Evolutionary conservation across 164 flowering plant species (phyloP), one percentile per base, ranked within the genome.

Genomic region (Dillenia turbinata): DNA sequence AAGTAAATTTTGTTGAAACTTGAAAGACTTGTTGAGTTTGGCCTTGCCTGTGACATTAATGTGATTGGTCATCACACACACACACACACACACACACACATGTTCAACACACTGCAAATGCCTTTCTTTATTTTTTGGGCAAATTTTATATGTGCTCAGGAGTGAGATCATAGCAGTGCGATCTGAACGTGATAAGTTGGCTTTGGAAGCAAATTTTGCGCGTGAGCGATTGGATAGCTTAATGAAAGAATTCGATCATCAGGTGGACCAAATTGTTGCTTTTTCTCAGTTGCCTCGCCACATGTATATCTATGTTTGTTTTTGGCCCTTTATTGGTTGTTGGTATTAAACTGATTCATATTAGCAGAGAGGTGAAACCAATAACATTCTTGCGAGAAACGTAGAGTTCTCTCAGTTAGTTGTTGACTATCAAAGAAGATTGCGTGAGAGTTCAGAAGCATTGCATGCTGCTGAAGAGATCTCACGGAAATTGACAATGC

Each of bases 331-430:
- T 19, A 7, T 46, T 57, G 12, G 47, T 26, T 26, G 5, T 26
- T 67, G 70, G 86, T 26, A 26, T 3, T 26, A 26, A 26, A 26
- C 3, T 26, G 33, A 26, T 26, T 26, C 33, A 26, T 26, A 5
- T 14, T 66, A 46, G 22, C 81, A 90, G 92, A 85, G 83, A 76
- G 77, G 58, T 26, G 95, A 94, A 72, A 70, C 46, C 9, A 84
- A 80, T 73, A 79, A 79, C 13, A 66, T 94, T 59, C 66, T 76
- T 10, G 78, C 83, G 9, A 81, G 97, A 75, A 94, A 94, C 71
- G 85, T 89, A 49, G 97, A 94, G 79, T 87, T 94, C 52, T 83
- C 96, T 1, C 93, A 83, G 72, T 58, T 94, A 65, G 76, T 94
- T 17, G 74, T 89, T 71, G 96, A 86, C 56, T 81, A 91, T 65